Conservation (phyloP, 306 rosid species). For the Medicago ruthenica region DNA sequence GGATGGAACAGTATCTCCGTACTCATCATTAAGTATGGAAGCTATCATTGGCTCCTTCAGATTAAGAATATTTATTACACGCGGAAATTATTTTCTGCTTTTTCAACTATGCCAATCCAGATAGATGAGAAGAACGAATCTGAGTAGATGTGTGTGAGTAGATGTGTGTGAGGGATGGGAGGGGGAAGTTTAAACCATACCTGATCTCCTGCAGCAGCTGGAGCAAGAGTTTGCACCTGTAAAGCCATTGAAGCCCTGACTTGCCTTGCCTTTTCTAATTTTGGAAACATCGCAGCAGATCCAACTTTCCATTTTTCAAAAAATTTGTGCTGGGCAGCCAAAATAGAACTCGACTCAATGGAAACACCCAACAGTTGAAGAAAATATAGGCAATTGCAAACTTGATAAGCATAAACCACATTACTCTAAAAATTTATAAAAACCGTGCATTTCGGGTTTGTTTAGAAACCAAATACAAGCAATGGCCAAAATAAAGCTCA, state of each 20-base stretch:
- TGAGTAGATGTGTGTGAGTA: not conserved
- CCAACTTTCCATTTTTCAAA: conserved; percentile 90
- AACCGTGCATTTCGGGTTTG: conserved; percentile 19
- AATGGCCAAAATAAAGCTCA: conserved; percentile 31
- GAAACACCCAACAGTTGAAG: conserved; percentile 39
- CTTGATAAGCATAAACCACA: conserved; percentile 23
- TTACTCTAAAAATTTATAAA: conserved; percentile 23
- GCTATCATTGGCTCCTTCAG: conserved; percentile 57
- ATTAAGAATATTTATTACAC: conserved; percentile 32
- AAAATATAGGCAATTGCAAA: conserved; percentile 38
- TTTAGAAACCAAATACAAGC: conserved; percentile 19
- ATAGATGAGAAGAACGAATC: conserved; percentile 12
- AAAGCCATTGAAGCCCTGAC: conserved; percentile 80
- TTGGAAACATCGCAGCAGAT: conserved; percentile 78
- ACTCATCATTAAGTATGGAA: conserved; percentile 67
- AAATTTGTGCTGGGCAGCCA: conserved; percentile 79
- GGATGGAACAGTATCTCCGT: conserved; percentile 90
- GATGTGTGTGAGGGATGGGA: not conserved
- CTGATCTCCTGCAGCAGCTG: conserved; percentile 59
- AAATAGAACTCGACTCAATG: conserved; percentile 43
- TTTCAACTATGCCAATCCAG: not conserved
- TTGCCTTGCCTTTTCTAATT: conserved; percentile 88
- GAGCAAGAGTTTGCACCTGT: conserved; percentile 68
- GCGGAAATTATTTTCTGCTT: conserved; percentile 34
- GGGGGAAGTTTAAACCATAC: conserved; percentile 56